Base-by-base conservation (phyloP, 768 basidiomycete species). In the Phanerodontia chrysosporium region DNA sequence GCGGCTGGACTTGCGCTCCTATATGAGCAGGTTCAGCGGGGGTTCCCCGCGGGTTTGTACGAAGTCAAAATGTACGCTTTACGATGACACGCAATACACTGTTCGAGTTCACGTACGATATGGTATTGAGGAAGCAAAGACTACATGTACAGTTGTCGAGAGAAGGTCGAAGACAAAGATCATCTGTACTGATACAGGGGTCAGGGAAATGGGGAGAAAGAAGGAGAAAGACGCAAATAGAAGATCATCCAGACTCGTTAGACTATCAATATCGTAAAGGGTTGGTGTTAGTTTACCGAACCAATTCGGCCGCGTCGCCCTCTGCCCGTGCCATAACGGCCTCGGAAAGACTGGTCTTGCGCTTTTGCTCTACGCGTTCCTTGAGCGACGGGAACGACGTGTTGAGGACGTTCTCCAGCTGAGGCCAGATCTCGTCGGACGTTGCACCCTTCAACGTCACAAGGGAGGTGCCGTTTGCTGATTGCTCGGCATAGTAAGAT, bases 361-460 rank as follows among this genome's bases (percentile, higher is more conserved):
- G 77, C 61, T 76, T 76, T 60, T 67, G 73, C 45, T 75, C 77
- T 18, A 70, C 65, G 25, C 82, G 80, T 69, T 85, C 83, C 58
- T 76, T 79, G 59, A 91, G 67, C 3, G 69, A 66, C 2, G 90
- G 87, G 67, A 89, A 89, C 2, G 78, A 70, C 25, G 75, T 72
- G 52, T 76, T 75, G 24, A 94, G 75, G 22, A 82, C 74, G 45
- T 72, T 72, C 61, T 93, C 91, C 12, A 96, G 79, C 63, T 86
- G 76, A 2, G 90, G 92, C 92, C 92, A 95, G 62, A 95, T 95
- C 71, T 94, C 90, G 66, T 95, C 90, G 2, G 89, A 91, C 8
- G 91, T 90, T 57, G 78, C 73, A 2, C 93, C 92, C 21, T 80
- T 76, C 29, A 96, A 70, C 2, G 85, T 84, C 45, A 80, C 78